Conservation (phyloP, 495 filamentous ascomycete species). For the Rhizodiscina lignyota region DNA sequence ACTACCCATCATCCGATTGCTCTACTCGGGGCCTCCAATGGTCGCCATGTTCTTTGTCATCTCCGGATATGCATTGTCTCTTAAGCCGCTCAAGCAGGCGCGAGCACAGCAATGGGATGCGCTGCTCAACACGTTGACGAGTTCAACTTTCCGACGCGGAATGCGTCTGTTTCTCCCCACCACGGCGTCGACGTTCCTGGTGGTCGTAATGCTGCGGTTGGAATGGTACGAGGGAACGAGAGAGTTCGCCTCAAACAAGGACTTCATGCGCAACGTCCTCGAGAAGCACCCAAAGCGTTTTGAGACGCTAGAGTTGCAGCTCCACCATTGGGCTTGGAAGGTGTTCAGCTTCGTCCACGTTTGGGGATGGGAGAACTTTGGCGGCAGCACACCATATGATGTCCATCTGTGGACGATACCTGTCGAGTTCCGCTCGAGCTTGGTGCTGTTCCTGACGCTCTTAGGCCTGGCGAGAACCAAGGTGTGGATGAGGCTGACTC, state of each 20-base stretch:
- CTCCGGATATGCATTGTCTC: conserved; percentile 50
- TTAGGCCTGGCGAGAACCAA: conserved; percentile 16
- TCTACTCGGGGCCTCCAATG: conserved; percentile 52
- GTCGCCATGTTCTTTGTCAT: conserved; percentile 62
- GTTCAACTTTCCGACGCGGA: conserved; percentile 45
- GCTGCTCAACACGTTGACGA: conserved; percentile 32
- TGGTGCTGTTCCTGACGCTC: conserved; percentile 28
- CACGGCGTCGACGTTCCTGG: conserved; percentile 35
- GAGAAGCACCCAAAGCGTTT: conserved; percentile 32
- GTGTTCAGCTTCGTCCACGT: conserved; percentile 1
- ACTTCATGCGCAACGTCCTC: conserved; percentile 24
- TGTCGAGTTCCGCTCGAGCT: conserved; percentile 29
- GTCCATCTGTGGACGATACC: conserved; percentile 35
- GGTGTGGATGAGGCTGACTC: conserved; percentile 13
- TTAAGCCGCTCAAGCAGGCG: conserved; percentile 44
- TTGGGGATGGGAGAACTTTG: conserved; percentile 1
- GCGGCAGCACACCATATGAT: conserved; percentile 16
- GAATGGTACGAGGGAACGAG: conserved; percentile 32
- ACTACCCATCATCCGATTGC: conserved; percentile 43
- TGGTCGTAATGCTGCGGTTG: conserved; percentile 34
- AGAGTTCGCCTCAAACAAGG: conserved; percentile 9
- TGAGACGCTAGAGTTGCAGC: conserved; percentile 24
- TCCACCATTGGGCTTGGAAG: conserved; percentile 5
- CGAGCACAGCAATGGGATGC: conserved; percentile 35
- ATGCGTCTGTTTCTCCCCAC: conserved; percentile 49